These are phyloP conservation scores for Nevesoporus exiguus DNA, from an alignment of 768 basidiomycete species.

Conservation along the genomic window DNA sequence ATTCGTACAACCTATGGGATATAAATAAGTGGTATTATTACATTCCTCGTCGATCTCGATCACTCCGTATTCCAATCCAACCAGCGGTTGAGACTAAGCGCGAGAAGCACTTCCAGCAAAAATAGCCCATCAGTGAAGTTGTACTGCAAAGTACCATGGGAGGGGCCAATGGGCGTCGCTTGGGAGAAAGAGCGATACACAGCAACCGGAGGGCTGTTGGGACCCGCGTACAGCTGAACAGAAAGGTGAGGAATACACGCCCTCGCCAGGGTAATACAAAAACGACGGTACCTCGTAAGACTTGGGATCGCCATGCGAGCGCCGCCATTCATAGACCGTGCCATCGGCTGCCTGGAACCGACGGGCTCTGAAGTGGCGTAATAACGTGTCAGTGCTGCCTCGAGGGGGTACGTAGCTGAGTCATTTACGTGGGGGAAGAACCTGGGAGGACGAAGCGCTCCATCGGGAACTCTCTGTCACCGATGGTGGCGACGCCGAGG, in stretches of 20 bases:
- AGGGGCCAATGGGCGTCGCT: constrained; percentile 57
- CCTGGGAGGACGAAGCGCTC: constrained; percentile 56
- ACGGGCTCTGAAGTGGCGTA: constrained; percentile 46
- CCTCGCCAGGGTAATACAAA: background rate
- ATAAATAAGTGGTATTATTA: constrained; percentile 30
- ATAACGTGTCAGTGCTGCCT: constrained; percentile 4
- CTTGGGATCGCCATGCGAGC: constrained; percentile 41
- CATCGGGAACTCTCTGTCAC: constrained; percentile 55
- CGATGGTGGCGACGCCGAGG: constrained; percentile 49
- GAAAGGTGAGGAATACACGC: constrained; percentile 3
- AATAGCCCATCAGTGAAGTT: constrained; percentile 58
- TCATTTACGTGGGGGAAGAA: constrained; percentile 44
- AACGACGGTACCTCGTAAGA: constrained; percentile 57
- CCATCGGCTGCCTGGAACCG: constrained; percentile 57
- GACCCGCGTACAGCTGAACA: constrained; percentile 45
- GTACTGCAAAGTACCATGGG: constrained; percentile 62
- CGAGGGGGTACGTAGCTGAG: background rate
- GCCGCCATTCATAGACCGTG: constrained; percentile 64
- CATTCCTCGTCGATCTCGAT: constrained; percentile 12
- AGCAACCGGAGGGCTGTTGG: constrained; percentile 48
- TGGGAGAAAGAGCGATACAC: constrained; percentile 53
- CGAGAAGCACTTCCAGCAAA: constrained; percentile 58
- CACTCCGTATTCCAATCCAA: constrained; percentile 53
- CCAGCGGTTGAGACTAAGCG: constrained; percentile 74
- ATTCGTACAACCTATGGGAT: constrained; percentile 33